Base-by-base conservation (phyloP, 208 protist species). In the Acanthamoeba healyi region DNA sequence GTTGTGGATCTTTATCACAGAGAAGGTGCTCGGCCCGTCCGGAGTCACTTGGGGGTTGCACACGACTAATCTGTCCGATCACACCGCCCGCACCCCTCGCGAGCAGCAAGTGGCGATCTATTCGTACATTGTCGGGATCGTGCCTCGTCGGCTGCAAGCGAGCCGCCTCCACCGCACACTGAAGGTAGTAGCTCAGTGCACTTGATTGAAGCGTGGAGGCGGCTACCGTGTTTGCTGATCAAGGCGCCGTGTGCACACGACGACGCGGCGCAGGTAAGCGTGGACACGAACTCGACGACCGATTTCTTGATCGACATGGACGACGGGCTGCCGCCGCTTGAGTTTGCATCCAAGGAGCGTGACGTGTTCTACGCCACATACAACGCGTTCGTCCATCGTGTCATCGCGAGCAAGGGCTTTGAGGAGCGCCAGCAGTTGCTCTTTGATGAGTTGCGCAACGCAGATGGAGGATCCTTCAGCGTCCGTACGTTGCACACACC, bases 61-160 rank as follows among this genome's bases (percentile, higher is more conserved):
- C 19, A 29, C 15, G 10, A 29, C n/a, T 26, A 12, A 38, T 3
- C 3, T 77, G 2, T 12, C 44, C 12, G 7, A 49, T 49, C 7
- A 4, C 44, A 49, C 44, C 4, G 46, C 46, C 17, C 58, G 5
- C 6, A 34, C 58, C 26, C 29, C 5, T 42, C 34, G n/a, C 7
- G 38, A 10, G 15, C 44, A 86, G 77, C 77, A 86, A 86, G 22
- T 86, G 15, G 46, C 46, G 15, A 56, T 86, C 32, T 61, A 49
- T 17, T 56, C 77, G 77, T 86, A 86, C 46, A 26, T 58, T 56
- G 6, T 86, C 5, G 77, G 77, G 10, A 86, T 86, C 46, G 42
- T 86, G 34, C 38, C 42, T n/a, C 38, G 46, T 6, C 77, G 77
- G 9, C 77, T 86, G 56, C 26, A 32, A 7, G 46, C 77, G 15